Conservation (phyloP, 768 basidiomycete species). For the Porphyrellus cyaneotinctus region DNA sequence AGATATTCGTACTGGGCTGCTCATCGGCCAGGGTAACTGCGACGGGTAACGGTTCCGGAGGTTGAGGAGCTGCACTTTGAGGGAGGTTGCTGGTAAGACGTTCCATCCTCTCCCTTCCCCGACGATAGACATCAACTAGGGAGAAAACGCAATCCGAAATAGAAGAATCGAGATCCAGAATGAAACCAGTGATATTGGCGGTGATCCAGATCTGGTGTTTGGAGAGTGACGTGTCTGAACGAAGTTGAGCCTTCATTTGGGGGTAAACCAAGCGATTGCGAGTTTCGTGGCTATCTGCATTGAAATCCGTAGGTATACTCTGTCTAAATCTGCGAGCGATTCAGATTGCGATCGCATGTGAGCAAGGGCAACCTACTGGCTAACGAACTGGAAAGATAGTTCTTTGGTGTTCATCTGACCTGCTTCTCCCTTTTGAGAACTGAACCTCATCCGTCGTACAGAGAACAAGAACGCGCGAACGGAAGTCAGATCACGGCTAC, state of each 20-base stretch:
- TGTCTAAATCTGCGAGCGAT: constrained; percentile 68
- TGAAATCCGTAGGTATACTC: constrained; percentile 63
- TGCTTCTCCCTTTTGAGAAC: constrained; percentile 68
- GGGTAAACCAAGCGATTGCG: constrained; percentile 76
- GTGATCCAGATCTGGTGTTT: constrained; percentile 56
- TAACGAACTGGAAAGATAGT: constrained; percentile 83
- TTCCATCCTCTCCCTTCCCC: constrained; percentile 75
- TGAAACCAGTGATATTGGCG: constrained; percentile 78
- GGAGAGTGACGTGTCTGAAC: constrained; percentile 45
- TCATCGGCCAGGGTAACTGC: constrained; percentile 14
- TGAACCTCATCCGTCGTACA: constrained; percentile 70
- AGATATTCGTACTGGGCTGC: constrained; percentile 53
- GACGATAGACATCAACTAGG: constrained; percentile 80
- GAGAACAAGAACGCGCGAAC: constrained; percentile 85
- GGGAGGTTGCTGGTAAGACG: constrained; percentile 56
- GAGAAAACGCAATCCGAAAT: constrained; percentile 77
- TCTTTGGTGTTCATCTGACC: constrained; percentile 70
- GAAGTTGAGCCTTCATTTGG: constrained; percentile 72
- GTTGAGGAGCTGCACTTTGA: constrained; percentile 24
- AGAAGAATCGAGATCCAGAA: constrained; percentile 77
- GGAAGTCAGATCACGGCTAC: constrained; percentile 37
- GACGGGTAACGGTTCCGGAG: constrained; percentile 4
- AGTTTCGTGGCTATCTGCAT: constrained; percentile 60
- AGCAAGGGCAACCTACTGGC: constrained; percentile 45
- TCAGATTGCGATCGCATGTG: constrained; percentile 1